Evolutionary conservation across 2,329 filamentous ascomycete species (phyloP), one percentile per base, ranked within the genome.

Genomic region (Fusarium sp.): DNA sequence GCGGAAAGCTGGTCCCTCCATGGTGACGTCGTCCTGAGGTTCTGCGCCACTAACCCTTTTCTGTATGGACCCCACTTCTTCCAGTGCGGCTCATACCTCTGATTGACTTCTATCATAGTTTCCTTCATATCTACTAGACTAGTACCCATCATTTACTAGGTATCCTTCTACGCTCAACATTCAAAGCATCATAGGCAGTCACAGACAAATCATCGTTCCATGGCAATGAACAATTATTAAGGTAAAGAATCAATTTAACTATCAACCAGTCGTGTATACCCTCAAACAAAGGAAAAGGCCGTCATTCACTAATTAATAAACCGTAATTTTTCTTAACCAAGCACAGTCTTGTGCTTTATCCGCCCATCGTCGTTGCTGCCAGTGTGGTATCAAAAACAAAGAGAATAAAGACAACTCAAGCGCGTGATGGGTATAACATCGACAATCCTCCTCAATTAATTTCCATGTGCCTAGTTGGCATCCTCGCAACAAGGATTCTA

Each of bases 361-460:
- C 52, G 12, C 58, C 55, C 60, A 8, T 54, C 56, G 67, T 73
- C 67, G 29, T 71, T 65, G 40, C 65, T 65, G 60, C 68, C 69
- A 45, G 60, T 46, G 61, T 71, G 69, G 69, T 71, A 72, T 71
- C 47, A 66, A 71, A 61, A 65, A 75, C 58, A 57, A 64, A 64
- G 58, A 68, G 48, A 65, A 65, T 22, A 54, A 65, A 65, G 41
- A 44, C 64, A 63, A 61, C 44, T 65, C 61, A 60, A 66, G 56
- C 52, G 46, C 67, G 46, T 67, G 48, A 57, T 74, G 74, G 74
- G 73, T 75, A 75, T 75, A 74, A 63, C 63, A 47, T 66, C 29
- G 65, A 67, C 48, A 51, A 34, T 61, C 59, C 68, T 55, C 57
- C 65, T 1, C 57, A 30, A 56, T 53, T 61, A 49, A 49, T 18